Percentiles rank a stretch among this genome's conserved stretches.
Evolutionary conservation across 176 grass and related monocot genomes (phyloP).

Genomic region (Raddia guianensis): DNA sequence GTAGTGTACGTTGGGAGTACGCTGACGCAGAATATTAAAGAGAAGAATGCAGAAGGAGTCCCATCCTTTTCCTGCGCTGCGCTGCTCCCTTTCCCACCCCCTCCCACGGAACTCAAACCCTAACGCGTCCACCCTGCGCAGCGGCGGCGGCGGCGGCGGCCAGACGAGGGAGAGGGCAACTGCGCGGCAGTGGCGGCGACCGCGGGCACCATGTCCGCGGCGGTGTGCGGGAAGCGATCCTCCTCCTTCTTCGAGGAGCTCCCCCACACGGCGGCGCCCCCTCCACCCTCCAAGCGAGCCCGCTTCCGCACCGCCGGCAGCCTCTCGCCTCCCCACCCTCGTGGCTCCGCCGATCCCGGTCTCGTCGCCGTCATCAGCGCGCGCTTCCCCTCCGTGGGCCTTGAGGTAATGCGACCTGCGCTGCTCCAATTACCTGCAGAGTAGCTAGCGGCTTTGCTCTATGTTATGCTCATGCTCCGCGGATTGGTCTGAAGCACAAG

Average conservation of each 20-base stretch:
- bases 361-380: slow-evolving; percentile 27
- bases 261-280: slow-evolving; percentile 31
- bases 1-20: no score
- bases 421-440: neutral
- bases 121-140: neutral
- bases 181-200: neutral
- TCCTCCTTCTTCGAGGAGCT: slow-evolving; percentile 45
- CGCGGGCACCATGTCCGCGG: slow-evolving; percentile 32
- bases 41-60: no score
- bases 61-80: no score
- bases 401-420: slow-evolving; percentile 29
- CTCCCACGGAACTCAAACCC: slow-evolving; percentile 26
- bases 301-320: slow-evolving; percentile 43
- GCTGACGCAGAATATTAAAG: no score
- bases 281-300: slow-evolving; percentile 53
- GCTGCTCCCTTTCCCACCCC: no score
- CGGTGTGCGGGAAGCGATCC: slow-evolving; percentile 38
- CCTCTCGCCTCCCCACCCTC: slow-evolving; percentile 5
- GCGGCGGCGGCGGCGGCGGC: neutral
- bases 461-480: neutral
- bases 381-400: slow-evolving; percentile 40
- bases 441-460: neutral
- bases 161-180: neutral
- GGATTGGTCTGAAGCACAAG: neutral
- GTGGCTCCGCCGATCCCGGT: slow-evolving; percentile 26